Base-by-base conservation (phyloP, 169 alveolate species). In the Eimeria tenella region DNA sequence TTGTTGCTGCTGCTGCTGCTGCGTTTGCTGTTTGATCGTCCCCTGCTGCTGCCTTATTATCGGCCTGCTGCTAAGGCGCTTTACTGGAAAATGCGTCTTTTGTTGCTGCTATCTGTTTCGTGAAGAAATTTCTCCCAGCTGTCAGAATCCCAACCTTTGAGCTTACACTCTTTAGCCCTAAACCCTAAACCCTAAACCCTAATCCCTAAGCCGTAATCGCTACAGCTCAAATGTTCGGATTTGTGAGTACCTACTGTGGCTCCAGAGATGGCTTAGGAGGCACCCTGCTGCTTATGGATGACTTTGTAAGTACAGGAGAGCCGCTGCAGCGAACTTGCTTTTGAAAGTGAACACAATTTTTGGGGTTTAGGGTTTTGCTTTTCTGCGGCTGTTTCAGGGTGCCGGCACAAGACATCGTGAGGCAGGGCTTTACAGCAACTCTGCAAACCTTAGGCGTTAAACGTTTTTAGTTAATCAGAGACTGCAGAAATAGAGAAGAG, bases 21-120 rank as follows among this genome's bases (percentile, higher is more conserved):
- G 56, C 86, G 31, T 58, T 62, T 75, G 86, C 86, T 52, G 86
- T 62, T 50, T 49, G n/a, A 13, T 58, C 63, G 15, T 58, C 86
- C 42, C 21, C 56, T 31, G 81, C 55, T 71, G 81, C 56, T 71
- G 81, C 81, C 42, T 52, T 50, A 7, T 31, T n/a, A 5, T 68
- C 25, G 5, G 52, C 25, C 8, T 71, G 81, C 21, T 23, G 81
- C 56, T 71, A 31, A 31, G 42, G 42, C 42, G 42, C 42, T 31
- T 31, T 31, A 31, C 42, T 31, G 42, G 42, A 31, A 31, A 31
- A 31, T 31, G 55, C 81, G 21, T 52, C 81, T 71, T 0, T 55
- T 71, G 53, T 23, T 31, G 23, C 56, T 71, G 81, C 81, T 71
- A 21, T 55, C 23, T 2, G 42, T 31, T 31, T 31, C 42, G 42